Conservation (phyloP, 306 rosid species). For the Quillaja saponaria region DNA sequence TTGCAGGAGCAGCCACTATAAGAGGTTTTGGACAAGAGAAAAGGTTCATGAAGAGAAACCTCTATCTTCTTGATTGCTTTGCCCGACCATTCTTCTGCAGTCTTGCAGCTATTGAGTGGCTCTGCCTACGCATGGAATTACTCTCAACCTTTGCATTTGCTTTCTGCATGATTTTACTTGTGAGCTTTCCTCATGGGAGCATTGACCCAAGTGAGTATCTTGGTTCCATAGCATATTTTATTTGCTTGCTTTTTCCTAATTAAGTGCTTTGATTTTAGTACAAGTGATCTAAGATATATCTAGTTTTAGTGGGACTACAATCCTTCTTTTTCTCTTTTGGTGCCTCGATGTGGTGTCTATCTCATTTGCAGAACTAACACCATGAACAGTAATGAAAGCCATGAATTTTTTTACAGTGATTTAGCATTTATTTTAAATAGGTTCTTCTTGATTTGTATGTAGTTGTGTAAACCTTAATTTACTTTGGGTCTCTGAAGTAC, state of each 20-base stretch:
- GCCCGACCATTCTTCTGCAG: conserved; percentile 99
- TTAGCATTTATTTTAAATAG: neutral
- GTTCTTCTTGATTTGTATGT: conserved; percentile 9
- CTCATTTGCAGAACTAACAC: conserved; percentile 12
- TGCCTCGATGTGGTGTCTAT: neutral
- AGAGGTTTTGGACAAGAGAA: conserved; percentile 99
- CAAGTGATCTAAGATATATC: neutral
- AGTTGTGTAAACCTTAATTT: too few relatives aligned
- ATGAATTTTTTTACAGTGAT: conserved; percentile 5
- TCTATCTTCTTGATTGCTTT: conserved; percentile 90
- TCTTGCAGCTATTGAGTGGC: conserved; percentile 99
- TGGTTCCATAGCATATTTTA: conserved; percentile 12
- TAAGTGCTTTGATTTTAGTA: conserved; percentile 9
- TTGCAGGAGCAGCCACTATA: conserved; percentile 97
- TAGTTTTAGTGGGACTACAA: neutral
- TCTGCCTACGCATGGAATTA: conserved; percentile 93
- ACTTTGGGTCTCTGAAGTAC: too few relatives aligned
- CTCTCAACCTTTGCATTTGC: conserved; percentile 91
- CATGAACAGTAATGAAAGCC: conserved; percentile 2
- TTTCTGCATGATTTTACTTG: conserved; percentile 95
- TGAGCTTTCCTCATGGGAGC: conserved; percentile 90
- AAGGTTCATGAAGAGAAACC: conserved; percentile 91
- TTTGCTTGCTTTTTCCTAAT: conserved; percentile 10
- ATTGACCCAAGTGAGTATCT: conserved; percentile 89
- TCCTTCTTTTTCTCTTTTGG: too few relatives aligned